Evolutionary conservation across 2,329 filamentous ascomycete genomes (phyloP).

Genomic region (Xylaria sp.): DNA sequence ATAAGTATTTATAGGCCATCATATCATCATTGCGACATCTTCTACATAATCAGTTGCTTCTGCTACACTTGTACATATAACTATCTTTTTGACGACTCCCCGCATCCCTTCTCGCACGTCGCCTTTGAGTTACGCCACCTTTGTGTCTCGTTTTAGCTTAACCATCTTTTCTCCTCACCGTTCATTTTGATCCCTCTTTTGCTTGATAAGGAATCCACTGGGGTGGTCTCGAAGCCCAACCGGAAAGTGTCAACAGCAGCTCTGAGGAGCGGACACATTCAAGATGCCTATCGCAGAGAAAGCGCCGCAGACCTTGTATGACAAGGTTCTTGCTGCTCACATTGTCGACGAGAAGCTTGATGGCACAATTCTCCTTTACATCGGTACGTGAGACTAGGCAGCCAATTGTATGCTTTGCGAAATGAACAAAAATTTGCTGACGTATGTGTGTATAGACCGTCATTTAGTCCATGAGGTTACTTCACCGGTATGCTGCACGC

Average conservation of each 20-base stretch:
- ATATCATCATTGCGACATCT: slow-evolving; percentile 4
- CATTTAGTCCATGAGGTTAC: slow-evolving; percentile 99
- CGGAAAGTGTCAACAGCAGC: slow-evolving; percentile 13
- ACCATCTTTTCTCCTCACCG: neutral
- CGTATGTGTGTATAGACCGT: slow-evolving; percentile 67
- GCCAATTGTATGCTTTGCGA: slow-evolving; percentile 8
- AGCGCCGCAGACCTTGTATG: slow-evolving; percentile 84
- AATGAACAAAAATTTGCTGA: slow-evolving; percentile 28
- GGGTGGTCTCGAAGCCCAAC: slow-evolving; percentile 1
- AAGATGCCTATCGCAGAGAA: slow-evolving; percentile 69
- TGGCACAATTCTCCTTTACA: slow-evolving; percentile 92
- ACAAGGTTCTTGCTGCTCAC: slow-evolving; percentile 96
- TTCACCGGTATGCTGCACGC: slow-evolving; percentile 75
- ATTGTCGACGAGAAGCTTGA: slow-evolving; percentile 95
- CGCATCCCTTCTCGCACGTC: neutral
- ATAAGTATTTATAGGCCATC: neutral
- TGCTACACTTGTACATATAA: slow-evolving; percentile 7
- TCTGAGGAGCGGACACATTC: slow-evolving; percentile 18
- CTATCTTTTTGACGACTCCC: neutral
- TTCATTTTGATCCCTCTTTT: neutral
- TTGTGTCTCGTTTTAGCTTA: neutral
- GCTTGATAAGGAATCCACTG: neutral
- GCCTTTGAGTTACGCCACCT: slow-evolving; percentile 2
- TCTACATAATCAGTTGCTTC: neutral
- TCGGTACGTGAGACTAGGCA: slow-evolving; percentile 68